Evolutionary conservation across 2,329 filamentous ascomycete genomes (phyloP).

Genomic region (Ascosphaera apis): DNA sequence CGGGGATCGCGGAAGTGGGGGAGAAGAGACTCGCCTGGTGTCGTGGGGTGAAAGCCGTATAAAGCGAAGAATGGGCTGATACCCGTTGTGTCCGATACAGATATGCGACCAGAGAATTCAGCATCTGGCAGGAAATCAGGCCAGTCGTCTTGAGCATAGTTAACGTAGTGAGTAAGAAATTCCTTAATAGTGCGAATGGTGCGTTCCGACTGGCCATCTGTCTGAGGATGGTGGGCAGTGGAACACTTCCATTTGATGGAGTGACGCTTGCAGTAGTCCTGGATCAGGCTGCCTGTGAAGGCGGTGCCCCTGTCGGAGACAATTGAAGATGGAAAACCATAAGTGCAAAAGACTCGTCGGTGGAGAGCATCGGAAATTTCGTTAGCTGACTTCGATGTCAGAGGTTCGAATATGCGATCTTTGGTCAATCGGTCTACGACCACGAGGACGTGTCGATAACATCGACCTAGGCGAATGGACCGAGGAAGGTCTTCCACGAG

Average conservation of each 20-base stretch:
- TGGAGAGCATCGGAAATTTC: neutral
- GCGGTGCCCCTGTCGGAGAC: neutral
- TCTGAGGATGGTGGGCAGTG: slow-evolving; percentile 4
- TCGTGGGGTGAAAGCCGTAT: slow-evolving; percentile 1
- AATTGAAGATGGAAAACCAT: neutral
- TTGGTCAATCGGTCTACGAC: neutral
- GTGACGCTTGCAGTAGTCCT: too few species aligned
- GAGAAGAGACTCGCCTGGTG: too few species aligned
- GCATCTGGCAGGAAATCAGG: neutral
- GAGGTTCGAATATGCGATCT: neutral
- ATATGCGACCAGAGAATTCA: slow-evolving; percentile 1
- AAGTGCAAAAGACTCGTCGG: neutral
- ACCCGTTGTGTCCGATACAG: neutral
- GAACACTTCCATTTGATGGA: too few species aligned
- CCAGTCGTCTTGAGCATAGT: slow-evolving; percentile 4
- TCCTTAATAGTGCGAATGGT: slow-evolving; percentile 5
- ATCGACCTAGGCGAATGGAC: too few species aligned
- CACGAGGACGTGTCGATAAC: neutral
- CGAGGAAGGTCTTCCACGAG: too few species aligned
- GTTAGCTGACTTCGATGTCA: neutral
- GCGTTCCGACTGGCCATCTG: slow-evolving; percentile 5
- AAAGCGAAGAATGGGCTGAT: slow-evolving; percentile 1
- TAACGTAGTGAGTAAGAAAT: slow-evolving; percentile 2
- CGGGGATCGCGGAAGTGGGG: too few species aligned
- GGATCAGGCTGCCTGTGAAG: neutral